Evolutionary conservation across 2,329 filamentous ascomycete species (phyloP), one percentile per base, ranked within the genome.

Genomic region (Sphaerulina vaccinii): DNA sequence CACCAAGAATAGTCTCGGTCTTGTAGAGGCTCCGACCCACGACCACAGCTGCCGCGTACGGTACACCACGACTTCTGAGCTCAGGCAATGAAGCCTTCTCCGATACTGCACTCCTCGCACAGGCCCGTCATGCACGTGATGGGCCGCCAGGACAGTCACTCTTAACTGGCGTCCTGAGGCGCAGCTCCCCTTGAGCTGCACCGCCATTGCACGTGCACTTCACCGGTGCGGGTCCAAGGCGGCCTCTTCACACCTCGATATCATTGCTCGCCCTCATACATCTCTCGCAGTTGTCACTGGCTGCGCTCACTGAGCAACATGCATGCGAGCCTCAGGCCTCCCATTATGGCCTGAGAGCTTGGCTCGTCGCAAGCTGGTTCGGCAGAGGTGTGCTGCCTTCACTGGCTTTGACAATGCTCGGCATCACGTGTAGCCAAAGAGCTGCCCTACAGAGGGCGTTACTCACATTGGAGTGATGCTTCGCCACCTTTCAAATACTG

Each of bases 141-240:
- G 16, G 27, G 38, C 47, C 27, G 39, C 27, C 47, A 49, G 39
- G 24, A 27, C 24, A 11, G 24, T 27, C 11, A 11, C 19, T 27
- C 16, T 13, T n/a, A 41, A 32, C 18, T 33, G 37, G 38, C 47
- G 45, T 39, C 45, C 36, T 40, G 36, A 40, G 45, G 45, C 36
- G 24, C 13, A 40, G 45, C 19, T 16, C 23, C 13, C 15, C 38
- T 21, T 21, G 11, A 27, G 19, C 36, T 40, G 35, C 36, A 40
- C 45, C 35, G 45, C 45, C 36, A 35, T 23, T 27, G 22, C 36
- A 40, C 45, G 45, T 48, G 45, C 32, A 24, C 37, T 38, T 48
- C 35, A 40, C 45, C 45, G 45, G 45, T 48, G 33, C 35, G 27
- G 18, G 10, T 15, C 45, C 16, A 40, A 19, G 45, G 45, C 45